Conservation (phyloP, 192 early-diverging fungal genomes). For the Nowakowskiella sp. region DNA sequence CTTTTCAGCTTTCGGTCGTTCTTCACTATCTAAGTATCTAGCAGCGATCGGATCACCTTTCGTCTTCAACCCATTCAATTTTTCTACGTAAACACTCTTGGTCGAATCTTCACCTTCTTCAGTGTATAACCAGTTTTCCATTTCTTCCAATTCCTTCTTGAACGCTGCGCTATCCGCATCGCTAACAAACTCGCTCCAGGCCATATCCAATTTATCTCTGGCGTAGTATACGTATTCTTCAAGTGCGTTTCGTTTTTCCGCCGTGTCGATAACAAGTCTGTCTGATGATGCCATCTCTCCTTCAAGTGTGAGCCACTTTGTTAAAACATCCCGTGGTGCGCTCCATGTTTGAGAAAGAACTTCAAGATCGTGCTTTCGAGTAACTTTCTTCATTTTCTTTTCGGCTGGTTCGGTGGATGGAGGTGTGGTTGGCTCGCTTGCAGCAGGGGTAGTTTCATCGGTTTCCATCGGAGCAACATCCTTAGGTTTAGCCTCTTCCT, state of each 20-base stretch:
- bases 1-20: conserved; percentile 75
- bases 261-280: conserved; percentile 87
- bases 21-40: conserved; percentile 75
- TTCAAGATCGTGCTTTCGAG: conserved; percentile 76
- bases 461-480: conserved; percentile 24
- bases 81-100: conserved; percentile 81
- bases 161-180: conserved; percentile 65
- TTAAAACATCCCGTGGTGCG: conserved; percentile 48
- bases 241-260: conserved; percentile 85
- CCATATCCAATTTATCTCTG: conserved; percentile 73
- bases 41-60: conserved; percentile 72
- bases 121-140: conserved; percentile 94
- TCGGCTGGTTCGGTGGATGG: conserved; percentile 15
- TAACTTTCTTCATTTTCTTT: conserved; percentile 86
- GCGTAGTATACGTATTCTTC: conserved; percentile 98
- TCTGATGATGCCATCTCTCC: conserved; percentile 75
- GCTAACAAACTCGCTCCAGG: conserved; percentile 67
- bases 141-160: conserved; percentile 57
- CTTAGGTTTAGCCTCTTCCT: conserved; percentile 34
- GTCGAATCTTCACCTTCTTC: conserved; percentile 89
- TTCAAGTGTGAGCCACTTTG: conserved; percentile 69
- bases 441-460: conserved; percentile 8
- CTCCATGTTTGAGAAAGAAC: conserved; percentile 57
- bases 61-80: conserved; percentile 70
- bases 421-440: conserved; percentile 6